phyloP scores from a whole-genome alignment of 805 yeast genomes.

The Wickerhamiella vanderwaltii region DNA sequence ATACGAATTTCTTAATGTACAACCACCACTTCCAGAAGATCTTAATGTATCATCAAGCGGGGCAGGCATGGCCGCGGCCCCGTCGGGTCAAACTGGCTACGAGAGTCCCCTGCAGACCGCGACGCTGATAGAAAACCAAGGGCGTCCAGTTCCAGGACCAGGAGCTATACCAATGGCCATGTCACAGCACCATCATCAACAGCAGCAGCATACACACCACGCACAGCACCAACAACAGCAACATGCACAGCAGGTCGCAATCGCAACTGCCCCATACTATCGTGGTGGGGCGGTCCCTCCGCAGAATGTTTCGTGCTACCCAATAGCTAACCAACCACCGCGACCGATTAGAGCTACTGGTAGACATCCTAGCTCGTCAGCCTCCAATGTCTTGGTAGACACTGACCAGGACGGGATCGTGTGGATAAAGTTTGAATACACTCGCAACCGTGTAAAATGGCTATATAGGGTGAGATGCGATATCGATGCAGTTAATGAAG shows the following conservation, averaged over 20 bases:
- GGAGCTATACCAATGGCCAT: too few species aligned
- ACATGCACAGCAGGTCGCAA: too few species aligned
- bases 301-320: neutral
- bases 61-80: slow-evolving; percentile 8
- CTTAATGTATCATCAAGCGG: too few species aligned
- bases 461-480: slow-evolving; percentile 28
- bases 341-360: neutral
- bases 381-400: slow-evolving; percentile 6
- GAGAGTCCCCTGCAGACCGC: slow-evolving; percentile 1
- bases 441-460: slow-evolving; percentile 24
- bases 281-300: neutral
- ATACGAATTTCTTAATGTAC: slow-evolving; percentile 2
- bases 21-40: too few species aligned
- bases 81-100: neutral
- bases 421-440: slow-evolving; percentile 28
- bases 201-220: too few species aligned
- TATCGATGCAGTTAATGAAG: slow-evolving; percentile 23
- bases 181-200: too few species aligned
- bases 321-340: neutral
- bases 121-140: neutral
- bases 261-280: neutral
- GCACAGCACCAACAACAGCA: too few species aligned
- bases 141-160: slow-evolving; percentile 3
- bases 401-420: slow-evolving; percentile 16
- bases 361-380: neutral